Conservation (phyloP, 208 protist species). For the Trypanosoma cruzi region DNA sequence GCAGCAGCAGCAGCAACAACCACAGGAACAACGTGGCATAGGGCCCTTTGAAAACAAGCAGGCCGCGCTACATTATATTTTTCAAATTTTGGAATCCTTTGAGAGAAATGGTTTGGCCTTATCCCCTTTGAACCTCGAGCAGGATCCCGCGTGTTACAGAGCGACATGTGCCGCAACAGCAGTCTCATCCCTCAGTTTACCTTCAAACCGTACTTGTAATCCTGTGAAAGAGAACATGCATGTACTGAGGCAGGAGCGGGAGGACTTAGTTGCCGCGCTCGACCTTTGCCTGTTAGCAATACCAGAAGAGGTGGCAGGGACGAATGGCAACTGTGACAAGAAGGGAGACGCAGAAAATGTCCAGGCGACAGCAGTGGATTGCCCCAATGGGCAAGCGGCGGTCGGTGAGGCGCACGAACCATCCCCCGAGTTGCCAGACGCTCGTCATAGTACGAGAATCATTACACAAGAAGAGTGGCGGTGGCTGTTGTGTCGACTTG, state of each 20-base stretch:
- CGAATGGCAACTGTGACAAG: not conserved
- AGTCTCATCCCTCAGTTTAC: not conserved
- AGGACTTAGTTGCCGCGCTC: conserved; percentile 75
- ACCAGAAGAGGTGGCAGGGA: conserved; percentile 23
- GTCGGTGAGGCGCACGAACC: not conserved
- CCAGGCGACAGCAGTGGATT: not conserved
- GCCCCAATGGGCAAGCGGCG: not conserved
- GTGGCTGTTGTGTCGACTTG: conserved; percentile 24
- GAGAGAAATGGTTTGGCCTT: not conserved
- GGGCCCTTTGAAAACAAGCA: conserved; percentile 37
- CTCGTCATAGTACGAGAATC: not conserved
- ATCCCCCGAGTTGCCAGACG: not conserved
- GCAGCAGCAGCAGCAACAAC: conserved; percentile 3
- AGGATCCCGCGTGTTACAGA: not conserved
- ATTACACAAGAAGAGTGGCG: conserved; percentile 32
- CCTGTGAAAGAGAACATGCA: not conserved
- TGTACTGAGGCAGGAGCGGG: conserved; percentile 45
- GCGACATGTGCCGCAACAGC: not conserved
- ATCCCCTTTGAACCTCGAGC: not conserved
- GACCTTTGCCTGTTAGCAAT: conserved; percentile 83
- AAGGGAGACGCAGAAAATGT: not conserved
- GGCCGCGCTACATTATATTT: conserved; percentile 59
- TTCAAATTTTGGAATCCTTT: conserved; percentile 40
- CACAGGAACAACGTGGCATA: not conserved
- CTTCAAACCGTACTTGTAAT: not conserved